Evolutionary conservation across 2,329 filamentous ascomycete genomes (phyloP), one percentile per base, ranked within the genome.

Genomic region (Penicillium brevicompactum): DNA sequence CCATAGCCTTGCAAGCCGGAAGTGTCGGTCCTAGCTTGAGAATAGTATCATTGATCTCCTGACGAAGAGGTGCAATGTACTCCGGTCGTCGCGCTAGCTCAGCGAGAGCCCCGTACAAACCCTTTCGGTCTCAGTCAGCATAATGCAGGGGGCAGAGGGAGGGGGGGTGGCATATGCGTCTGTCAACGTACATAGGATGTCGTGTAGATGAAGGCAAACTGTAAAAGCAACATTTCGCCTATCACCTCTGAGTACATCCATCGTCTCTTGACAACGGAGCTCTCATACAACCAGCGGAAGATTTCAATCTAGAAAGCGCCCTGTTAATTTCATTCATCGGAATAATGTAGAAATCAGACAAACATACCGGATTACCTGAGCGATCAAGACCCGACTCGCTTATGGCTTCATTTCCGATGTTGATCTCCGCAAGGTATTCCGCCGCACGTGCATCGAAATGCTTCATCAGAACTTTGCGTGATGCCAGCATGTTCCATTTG

Each of bases 131-230:
- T 4, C 13, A 45, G 31, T 31, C 11, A 30, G 34, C 10, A 38
- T 4, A n/a, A 16, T 16, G 27, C 41, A 27, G 44, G 27, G 37
- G 37, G 13, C 10, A 34, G 13, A 34, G 37, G 14, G 32, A 2
- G 7, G 37, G 14, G 32, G 14, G 7, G 37, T 40, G 5, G 18
- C 31, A 8, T 27, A 6, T 24, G 22, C 18, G n/a, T 6, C n/a
- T 4, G 24, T 10, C 14, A 2, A 52, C 57, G 14, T 44, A 63
- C 62, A 47, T 65, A 65, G 22, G 59, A 55, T 5, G 62, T 63
- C 4, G 62, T 65, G 18, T 65, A 65, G 47, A 65, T 59, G 24
- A 65, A 65, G 16, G 62, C 62, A 38, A 65, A 65, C 38, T 65
- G 61, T 11, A 65, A 46, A 8, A 65, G 53, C 2, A 65, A 46